A percentile compares a stretch with the other conserved stretches of the same genome.
Conservation (phyloP, 1,139 yeast species). For the Saccharomycopsis hybrid region DNA sequence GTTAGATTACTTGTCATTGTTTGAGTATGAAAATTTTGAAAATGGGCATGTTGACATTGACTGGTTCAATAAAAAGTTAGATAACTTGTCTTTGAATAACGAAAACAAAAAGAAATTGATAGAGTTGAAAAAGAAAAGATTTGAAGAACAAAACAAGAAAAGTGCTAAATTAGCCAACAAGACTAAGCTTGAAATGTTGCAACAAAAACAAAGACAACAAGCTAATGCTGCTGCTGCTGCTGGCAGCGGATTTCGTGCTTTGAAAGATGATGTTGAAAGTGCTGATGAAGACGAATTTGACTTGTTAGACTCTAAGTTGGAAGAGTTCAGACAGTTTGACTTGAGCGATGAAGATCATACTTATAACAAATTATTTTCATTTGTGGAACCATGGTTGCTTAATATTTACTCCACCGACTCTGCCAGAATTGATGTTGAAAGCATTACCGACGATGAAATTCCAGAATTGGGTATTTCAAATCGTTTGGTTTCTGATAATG, state of each 20-base stretch:
- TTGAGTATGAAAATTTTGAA: constrained; percentile 75
- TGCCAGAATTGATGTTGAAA: constrained; percentile 24
- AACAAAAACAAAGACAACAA: not conserved
- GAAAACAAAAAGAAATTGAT: constrained; percentile 53
- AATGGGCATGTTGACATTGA: constrained; percentile 77
- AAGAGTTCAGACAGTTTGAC: constrained; percentile 13
- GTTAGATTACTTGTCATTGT: constrained; percentile 61
- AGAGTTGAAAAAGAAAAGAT: constrained; percentile 61
- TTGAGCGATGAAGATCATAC: not conserved
- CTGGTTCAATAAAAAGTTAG: constrained; percentile 85
- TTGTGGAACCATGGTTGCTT: constrained; percentile 64
- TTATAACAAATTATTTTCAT: constrained; percentile 37
- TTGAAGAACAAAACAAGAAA: constrained; percentile 23
- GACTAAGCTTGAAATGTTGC: not conserved
- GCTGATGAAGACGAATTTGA: constrained; percentile 2
- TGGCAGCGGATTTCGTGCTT: constrained; percentile 7
- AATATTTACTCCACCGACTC: constrained; percentile 32
- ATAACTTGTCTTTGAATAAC: constrained; percentile 64
- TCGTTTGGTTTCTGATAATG: constrained; percentile 36
- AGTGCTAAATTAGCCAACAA: constrained; percentile 5
- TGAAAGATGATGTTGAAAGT: constrained; percentile 14
- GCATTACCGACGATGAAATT: constrained; percentile 38
- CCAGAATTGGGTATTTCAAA: constrained; percentile 44
- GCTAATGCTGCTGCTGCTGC: not conserved
- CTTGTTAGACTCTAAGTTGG: constrained; percentile 1